Conservation (phyloP, 148 eudicot genomes). For the Pharnaceum exiguum region DNA sequence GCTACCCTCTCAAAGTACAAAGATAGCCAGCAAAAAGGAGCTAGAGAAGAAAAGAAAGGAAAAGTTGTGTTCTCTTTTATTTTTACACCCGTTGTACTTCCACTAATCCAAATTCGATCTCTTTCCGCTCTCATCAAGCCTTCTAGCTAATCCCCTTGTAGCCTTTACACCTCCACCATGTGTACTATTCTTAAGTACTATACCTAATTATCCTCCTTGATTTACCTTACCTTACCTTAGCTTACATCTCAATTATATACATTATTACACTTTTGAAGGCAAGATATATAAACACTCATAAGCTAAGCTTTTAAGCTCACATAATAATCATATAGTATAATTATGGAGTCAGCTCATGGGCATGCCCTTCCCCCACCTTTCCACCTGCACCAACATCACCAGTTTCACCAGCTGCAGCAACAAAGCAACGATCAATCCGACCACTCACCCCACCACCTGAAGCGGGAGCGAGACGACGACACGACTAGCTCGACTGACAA, state of each 20-base stretch:
- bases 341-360: constrained; percentile 24
- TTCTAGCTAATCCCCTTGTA: no score
- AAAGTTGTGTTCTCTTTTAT: neutral
- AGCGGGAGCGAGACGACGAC: constrained; percentile 44
- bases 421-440: constrained; percentile 44
- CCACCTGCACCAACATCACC: constrained; percentile 36
- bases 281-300: no score
- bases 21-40: constrained; percentile 1
- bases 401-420: constrained; percentile 29
- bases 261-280: no score
- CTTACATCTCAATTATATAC: no score
- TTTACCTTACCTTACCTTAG: neutral
- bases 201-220: neutral
- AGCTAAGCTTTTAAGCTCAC: no score
- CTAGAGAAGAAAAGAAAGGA: neutral
- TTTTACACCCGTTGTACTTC: constrained; percentile 12
- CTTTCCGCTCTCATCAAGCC: constrained; percentile 9
- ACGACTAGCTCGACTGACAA: constrained; percentile 27
- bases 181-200: neutral
- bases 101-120: constrained; percentile 1
- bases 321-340: constrained; percentile 30
- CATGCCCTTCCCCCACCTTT: constrained; percentile 39
- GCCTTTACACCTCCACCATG: constrained; percentile 17
- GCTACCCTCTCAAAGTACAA: neutral
- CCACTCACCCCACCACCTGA: constrained; percentile 35